Evolutionary conservation across 73 alveolate species (phyloP), one percentile per base, ranked within the genome.

Genomic region (Paramecium primaurelia): DNA sequence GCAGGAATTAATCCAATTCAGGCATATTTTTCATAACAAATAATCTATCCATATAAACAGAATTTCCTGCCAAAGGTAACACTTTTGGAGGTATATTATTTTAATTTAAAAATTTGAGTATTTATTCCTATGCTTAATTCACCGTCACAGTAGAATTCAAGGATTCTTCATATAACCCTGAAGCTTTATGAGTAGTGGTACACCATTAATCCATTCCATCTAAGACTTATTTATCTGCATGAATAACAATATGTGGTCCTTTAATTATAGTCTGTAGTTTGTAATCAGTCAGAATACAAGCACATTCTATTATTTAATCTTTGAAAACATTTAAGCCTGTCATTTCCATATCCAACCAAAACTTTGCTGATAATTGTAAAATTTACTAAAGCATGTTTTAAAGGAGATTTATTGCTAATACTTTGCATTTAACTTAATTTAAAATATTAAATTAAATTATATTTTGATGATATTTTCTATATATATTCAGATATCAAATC

Each of bases 291-390:
- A 96, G 94, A 2, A 96, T 75, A 10, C 95, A 94, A 20, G 98
- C 97, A 34, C 95, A 94, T 83, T 96, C 98, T 26, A 96, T 83
- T 0, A 96, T 93, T n/a, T 92, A 49, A 75, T 94, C 92, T 16
- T 75, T 71, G 8, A 73, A n/a, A 16, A 93, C 77, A 30, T 94
- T 92, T 1, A 96, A 68, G 1, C 98, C 98, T 16, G 97, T 96
- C 97, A 96, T 94, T 54, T 96, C 98, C 36, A 77, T 71, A 73
- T 96, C 98, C 4, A 93, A 34, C 98, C 98, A 96, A 12, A 96
- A 89, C 91, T 80, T 30, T n/a, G 38, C 3, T 54, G 14, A 54
- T 54, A 54, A 54, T 54, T 18, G 6, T 18, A 54, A 54, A 54
- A 54, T n/a, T 16, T 54, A 54, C 69, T 54, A 54, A 54, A 14